Conservation (phyloP, 305 asterid species). For the Lippia alba region DNA sequence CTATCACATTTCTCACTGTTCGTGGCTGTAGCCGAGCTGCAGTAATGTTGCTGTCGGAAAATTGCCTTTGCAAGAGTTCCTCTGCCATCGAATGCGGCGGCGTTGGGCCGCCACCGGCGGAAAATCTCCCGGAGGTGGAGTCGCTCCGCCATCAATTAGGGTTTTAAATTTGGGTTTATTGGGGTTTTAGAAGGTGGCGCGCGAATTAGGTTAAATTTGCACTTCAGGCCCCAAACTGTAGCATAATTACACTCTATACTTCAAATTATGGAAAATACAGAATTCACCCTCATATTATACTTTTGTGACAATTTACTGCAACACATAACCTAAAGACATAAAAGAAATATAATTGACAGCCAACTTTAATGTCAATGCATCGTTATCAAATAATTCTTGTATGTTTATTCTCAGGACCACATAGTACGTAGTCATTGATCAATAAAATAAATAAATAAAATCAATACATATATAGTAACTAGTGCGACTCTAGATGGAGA, state of each 20-base stretch:
- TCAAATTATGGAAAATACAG: no score
- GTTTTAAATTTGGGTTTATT: conserved; percentile 33
- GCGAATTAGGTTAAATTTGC: not conserved
- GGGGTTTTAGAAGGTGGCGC: not conserved
- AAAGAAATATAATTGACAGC: no score
- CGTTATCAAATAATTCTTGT: no score
- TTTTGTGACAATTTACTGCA: no score
- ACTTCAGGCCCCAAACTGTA: not conserved
- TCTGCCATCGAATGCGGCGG: conserved; percentile 30
- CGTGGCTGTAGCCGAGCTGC: conserved; percentile 39
- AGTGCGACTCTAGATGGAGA: no score
- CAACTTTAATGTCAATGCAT: no score
- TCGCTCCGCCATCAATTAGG: conserved; percentile 52
- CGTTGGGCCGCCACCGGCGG: conserved; percentile 44
- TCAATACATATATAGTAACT: no score
- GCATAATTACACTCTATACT: not conserved
- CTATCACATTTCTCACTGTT: conserved; percentile 35
- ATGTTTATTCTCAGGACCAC: no score
- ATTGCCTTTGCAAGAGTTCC: conserved; percentile 6
- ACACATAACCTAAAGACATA: no score
- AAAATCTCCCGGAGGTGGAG: conserved; percentile 50
- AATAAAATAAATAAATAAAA: no score
- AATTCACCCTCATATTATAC: no score
- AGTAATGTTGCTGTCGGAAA: conserved; percentile 29
- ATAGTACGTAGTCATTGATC: no score